phyloP scores from a whole-genome alignment of 805 yeast species.

The Priceomyces melissophilus region DNA sequence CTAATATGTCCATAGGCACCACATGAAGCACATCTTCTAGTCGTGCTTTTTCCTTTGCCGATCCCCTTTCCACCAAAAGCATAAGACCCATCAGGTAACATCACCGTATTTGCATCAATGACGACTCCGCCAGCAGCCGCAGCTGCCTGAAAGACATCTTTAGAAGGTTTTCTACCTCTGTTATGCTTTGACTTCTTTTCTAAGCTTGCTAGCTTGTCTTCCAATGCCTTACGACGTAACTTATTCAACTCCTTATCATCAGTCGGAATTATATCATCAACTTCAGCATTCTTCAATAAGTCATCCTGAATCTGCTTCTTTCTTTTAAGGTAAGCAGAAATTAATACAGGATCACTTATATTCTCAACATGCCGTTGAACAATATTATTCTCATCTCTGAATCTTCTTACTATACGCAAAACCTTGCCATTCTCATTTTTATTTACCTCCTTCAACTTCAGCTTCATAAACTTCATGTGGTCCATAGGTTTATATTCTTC shows the following conservation, averaged over 20 bases:
- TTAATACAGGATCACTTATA: slow-evolving; percentile 81
- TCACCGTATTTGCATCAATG: slow-evolving; percentile 41
- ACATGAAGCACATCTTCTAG: slow-evolving; percentile 89
- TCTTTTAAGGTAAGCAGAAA: slow-evolving; percentile 75
- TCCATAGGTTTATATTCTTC: slow-evolving; percentile 35
- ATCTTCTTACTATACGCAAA: slow-evolving; percentile 65
- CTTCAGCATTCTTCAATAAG: slow-evolving; percentile 52
- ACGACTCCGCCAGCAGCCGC: slow-evolving; percentile 42
- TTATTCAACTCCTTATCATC: slow-evolving; percentile 81
- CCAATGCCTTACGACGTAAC: slow-evolving; percentile 70
- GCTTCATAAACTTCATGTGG: slow-evolving; percentile 29
- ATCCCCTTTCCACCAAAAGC: slow-evolving; percentile 62
- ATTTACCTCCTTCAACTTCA: slow-evolving; percentile 27
- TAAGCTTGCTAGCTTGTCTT: slow-evolving; percentile 78
- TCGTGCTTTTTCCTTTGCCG: slow-evolving; percentile 68
- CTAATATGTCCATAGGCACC: slow-evolving; percentile 94
- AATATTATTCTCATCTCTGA: slow-evolving; percentile 79
- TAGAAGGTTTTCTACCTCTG: slow-evolving; percentile 30
- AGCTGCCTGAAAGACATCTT: slow-evolving; percentile 36
- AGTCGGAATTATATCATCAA: slow-evolving; percentile 71
- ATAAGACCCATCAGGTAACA: slow-evolving; percentile 41
- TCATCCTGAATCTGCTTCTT: slow-evolving; percentile 63
- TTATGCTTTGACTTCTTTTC: slow-evolving; percentile 55
- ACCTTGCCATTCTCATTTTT: slow-evolving; percentile 22
- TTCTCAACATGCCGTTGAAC: slow-evolving; percentile 77